These are phyloP conservation scores for Leptodontidium sp. DNA, from an alignment of 2,329 filamentous ascomycete species.

Conservation along the genomic window DNA sequence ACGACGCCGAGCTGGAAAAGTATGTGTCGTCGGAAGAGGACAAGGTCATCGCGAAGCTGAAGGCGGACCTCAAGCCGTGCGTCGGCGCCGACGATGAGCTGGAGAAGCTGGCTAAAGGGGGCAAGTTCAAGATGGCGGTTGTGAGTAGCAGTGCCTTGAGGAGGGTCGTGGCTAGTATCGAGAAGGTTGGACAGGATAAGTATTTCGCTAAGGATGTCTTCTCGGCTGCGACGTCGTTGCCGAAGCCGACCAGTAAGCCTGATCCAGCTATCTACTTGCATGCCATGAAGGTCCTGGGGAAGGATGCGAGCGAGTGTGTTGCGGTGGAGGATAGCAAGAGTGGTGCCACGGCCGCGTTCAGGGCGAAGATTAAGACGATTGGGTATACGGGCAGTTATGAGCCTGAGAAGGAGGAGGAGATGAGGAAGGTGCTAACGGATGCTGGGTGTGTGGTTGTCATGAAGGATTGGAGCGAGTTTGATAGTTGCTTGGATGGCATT, in stretches of 20 bases:
- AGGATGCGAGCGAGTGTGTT: slow-evolving; percentile 74
- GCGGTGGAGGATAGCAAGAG: slow-evolving; percentile 91
- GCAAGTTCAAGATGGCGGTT: slow-evolving; percentile 78
- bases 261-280: slow-evolving; percentile 88
- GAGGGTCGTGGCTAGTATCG: slow-evolving; percentile 78
- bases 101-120: slow-evolving; percentile 65
- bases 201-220: slow-evolving; percentile 84
- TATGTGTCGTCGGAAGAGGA: slow-evolving; percentile 84
- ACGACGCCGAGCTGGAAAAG: slow-evolving; percentile 70
- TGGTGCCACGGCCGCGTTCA: slow-evolving; percentile 78
- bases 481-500: slow-evolving; percentile 37
- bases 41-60: slow-evolving; percentile 82
- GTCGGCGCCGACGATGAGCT: slow-evolving; percentile 73
- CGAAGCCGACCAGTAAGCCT: slow-evolving; percentile 86
- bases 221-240: slow-evolving; percentile 81
- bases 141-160: slow-evolving; percentile 83
- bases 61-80: slow-evolving; percentile 72
- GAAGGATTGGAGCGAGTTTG: slow-evolving; percentile 65
- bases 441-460: slow-evolving; percentile 71
- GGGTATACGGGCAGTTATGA: slow-evolving; percentile 85
- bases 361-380: slow-evolving; percentile 81
- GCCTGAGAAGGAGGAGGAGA: slow-evolving; percentile 64
- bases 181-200: slow-evolving; percentile 80
- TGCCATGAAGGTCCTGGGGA: slow-evolving; percentile 77
- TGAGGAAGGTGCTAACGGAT: slow-evolving; percentile 67